phyloP scores from a whole-genome alignment of 768 basidiomycete species.

The Collybia sordida region DNA sequence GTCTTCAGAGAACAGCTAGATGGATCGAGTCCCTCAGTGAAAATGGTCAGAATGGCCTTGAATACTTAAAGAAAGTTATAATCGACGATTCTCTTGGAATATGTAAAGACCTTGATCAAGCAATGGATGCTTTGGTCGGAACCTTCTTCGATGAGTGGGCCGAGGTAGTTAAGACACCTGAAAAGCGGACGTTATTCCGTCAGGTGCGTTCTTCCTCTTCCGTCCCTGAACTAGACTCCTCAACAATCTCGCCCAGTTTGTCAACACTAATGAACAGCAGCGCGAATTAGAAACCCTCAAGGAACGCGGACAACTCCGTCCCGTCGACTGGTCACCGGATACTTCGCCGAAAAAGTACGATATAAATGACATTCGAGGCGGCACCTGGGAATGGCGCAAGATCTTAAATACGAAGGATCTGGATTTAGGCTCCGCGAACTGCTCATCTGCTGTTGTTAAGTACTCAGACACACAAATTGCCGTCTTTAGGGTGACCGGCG shows the following conservation, averaged over 20 bases:
- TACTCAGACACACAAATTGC: slow-evolving; percentile 69
- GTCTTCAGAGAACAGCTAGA: slow-evolving; percentile 66
- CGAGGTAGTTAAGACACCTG: slow-evolving; percentile 46
- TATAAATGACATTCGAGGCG: slow-evolving; percentile 32
- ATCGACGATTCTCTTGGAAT: slow-evolving; percentile 74
- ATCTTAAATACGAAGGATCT: slow-evolving; percentile 51
- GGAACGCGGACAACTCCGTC: slow-evolving; percentile 63
- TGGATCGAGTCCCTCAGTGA: slow-evolving; percentile 54
- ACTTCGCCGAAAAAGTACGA: slow-evolving; percentile 47
- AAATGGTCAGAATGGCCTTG: slow-evolving; percentile 55
- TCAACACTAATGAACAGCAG: slow-evolving; percentile 54
- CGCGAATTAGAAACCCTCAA: slow-evolving; percentile 48
- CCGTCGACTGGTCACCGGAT: slow-evolving; percentile 68
- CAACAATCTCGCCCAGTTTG: slow-evolving; percentile 59
- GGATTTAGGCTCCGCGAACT: slow-evolving; percentile 39
- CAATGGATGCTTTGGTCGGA: slow-evolving; percentile 65
- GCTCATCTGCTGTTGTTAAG: slow-evolving; percentile 54
- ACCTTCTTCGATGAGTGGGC: slow-evolving; percentile 75
- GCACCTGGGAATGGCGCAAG: slow-evolving; percentile 56
- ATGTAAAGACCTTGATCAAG: slow-evolving; percentile 62
- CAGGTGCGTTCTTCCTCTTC: slow-evolving; percentile 10
- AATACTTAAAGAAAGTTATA: slow-evolving; percentile 42
- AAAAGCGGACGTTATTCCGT: slow-evolving; percentile 12
- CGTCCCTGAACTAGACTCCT: slow-evolving; percentile 32
- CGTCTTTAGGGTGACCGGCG: slow-evolving; percentile 60